Base-by-base conservation (phyloP, 2,329 filamentous ascomycete genomes). In the Reticulascus tulasneorum region DNA sequence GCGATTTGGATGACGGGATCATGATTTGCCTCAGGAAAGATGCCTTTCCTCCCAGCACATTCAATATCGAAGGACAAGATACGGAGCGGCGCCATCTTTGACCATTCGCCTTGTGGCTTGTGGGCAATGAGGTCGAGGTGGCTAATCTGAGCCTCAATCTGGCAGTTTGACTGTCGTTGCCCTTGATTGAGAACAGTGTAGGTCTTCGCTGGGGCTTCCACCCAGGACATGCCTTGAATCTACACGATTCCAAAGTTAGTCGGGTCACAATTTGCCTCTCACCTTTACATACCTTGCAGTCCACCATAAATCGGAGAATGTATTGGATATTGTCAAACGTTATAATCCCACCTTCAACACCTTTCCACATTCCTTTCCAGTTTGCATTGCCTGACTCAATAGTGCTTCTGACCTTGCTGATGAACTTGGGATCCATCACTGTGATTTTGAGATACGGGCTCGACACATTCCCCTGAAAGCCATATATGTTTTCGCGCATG, bases 1-100 rank as follows among this genome's bases (percentile, higher is more conserved):
- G 93, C 93, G 46, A 98, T 98, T 59, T 98, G 93, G 48, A 98
- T 98, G 47, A 98, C 90, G 0, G 91, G 89, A 52, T 98, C 93
- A 15, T 87, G 67, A 42, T 91, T 81, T 9, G 94, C 82, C 60
- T 98, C 93, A 0, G 94, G 93, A 54, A 98, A 98, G 54, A 98
- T 85, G 47, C 93, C 93, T 64, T 98, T 97, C 50, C 94, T 85
- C 33, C 93, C 93, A 50, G 93, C 93, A 61, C 93, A 98, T 62
- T 98, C 93, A 50, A 98, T 98, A 77, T 98, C 93, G 54, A 98
- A 97, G 5, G 93, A 97, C 29, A 98, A 65, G 29, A 95, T 84
- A 43, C 93, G 82, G 4, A 98, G 70, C 0, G 93, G 93, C 0
- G 94, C 93, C 82, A 97, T 96, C 64, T 96, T 98, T 19, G 88